Conservation (phyloP, 441 rosid genomes). For the Corymbia citriodora region DNA sequence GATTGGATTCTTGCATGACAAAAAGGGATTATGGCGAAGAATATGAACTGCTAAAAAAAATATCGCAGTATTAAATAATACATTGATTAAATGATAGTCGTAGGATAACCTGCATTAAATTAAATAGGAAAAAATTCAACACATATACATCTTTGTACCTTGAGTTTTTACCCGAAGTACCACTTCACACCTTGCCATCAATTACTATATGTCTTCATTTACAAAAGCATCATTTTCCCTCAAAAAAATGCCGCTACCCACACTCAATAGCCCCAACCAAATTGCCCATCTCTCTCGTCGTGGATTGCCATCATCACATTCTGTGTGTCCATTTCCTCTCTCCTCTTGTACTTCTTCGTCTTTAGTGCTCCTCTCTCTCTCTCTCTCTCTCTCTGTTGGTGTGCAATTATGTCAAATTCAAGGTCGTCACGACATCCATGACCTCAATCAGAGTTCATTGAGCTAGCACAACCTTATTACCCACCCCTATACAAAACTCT, state of each 20-base stretch:
- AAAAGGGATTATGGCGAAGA: background rate
- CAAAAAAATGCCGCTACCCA: background rate
- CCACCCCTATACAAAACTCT: background rate
- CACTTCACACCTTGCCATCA: background rate
- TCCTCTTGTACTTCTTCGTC: background rate
- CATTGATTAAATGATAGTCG: background rate
- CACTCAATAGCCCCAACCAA: background rate
- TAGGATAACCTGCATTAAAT: background rate
- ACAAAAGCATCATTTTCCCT: background rate
- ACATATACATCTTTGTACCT: background rate
- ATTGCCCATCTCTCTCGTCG: background rate
- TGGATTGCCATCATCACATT: background rate
- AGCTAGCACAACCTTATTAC: background rate
- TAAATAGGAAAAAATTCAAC: too few species aligned
- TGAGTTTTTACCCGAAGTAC: background rate
- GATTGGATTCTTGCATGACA: background rate
- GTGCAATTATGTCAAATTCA: too few species aligned
- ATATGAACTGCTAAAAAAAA: background rate
- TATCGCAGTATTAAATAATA: background rate
- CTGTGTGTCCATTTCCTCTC: too few species aligned
- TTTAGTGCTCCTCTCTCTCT: too few species aligned
- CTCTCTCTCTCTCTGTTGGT: too few species aligned
- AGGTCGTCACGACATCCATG: too few species aligned
- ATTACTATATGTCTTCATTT: too few species aligned
- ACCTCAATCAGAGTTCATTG: too few species aligned